Percentiles rank a stretch among this genome's conserved stretches.
These are phyloP conservation scores for Didymella pomorum DNA, from an alignment of 2,329 filamentous ascomycete genomes.

Conservation along the genomic window DNA sequence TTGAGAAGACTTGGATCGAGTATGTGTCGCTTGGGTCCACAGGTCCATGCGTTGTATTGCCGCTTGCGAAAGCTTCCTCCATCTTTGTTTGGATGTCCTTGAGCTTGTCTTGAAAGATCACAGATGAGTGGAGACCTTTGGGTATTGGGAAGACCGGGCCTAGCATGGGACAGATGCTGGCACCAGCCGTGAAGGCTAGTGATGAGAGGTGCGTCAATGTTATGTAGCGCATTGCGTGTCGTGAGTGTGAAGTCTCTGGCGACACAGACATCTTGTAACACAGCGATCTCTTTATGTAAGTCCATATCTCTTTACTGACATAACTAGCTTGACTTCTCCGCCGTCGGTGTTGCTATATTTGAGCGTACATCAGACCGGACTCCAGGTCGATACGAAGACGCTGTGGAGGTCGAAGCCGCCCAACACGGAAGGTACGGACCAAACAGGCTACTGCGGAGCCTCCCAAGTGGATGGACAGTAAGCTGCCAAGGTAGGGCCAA, in stretches of 20 bases:
- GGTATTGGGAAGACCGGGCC: conserved; percentile 22
- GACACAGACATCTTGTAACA: too few species aligned
- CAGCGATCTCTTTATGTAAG: too few species aligned
- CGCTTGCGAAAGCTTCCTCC: conserved; percentile 12
- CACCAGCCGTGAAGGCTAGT: neutral
- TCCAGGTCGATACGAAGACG: neutral
- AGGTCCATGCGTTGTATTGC: conserved; percentile 17
- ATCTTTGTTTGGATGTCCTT: conserved; percentile 5
- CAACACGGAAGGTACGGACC: conserved; percentile 12
- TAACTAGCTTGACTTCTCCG: too few species aligned
- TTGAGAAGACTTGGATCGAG: conserved; percentile 26
- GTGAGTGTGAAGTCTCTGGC: too few species aligned
- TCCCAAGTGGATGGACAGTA: neutral
- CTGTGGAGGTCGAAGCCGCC: neutral
- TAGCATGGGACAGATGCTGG: conserved; percentile 18
- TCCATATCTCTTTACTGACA: too few species aligned
- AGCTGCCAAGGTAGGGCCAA: conserved; percentile 13
- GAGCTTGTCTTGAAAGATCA: conserved; percentile 11
- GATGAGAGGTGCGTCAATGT: too few species aligned
- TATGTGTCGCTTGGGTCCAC: conserved; percentile 20
- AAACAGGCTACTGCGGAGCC: neutral
- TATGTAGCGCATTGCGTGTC: too few species aligned
- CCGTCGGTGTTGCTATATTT: conserved; percentile 1
- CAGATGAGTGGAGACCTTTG: conserved; percentile 1
- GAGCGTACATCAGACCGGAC: neutral